Evolutionary conservation across 1,284 basidiomycete genomes (phyloP).

Genomic region (Ganoderma leucocontextum): DNA sequence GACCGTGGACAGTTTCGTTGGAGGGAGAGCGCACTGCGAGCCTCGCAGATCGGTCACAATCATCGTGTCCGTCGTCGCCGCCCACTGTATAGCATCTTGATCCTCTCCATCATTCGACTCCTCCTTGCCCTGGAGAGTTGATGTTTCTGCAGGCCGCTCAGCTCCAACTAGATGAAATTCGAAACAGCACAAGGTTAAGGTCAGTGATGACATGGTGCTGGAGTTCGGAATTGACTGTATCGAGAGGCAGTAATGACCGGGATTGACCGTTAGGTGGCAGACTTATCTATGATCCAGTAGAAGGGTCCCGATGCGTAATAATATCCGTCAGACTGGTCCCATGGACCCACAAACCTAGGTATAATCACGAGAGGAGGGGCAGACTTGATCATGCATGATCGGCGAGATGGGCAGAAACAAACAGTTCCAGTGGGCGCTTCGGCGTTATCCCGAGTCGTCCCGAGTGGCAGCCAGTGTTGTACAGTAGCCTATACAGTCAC

Average conservation of each 20-base stretch:
- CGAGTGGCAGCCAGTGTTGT: no score
- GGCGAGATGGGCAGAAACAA: neutral
- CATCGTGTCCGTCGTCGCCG: neutral
- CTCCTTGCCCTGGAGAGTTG: neutral
- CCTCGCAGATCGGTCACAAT: neutral
- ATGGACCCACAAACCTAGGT: no score
- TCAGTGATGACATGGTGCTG: neutral
- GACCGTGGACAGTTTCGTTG: neutral
- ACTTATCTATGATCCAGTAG: no score
- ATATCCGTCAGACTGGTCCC: no score
- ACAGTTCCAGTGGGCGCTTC: neutral
- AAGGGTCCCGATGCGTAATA: no score
- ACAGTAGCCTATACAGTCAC: no score
- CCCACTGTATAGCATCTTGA: neutral
- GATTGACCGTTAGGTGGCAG: no score
- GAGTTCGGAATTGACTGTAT: neutral
- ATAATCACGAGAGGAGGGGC: no score
- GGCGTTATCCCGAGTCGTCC: neutral
- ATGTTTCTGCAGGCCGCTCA: neutral
- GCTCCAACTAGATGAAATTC: neutral
- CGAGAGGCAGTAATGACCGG: no score
- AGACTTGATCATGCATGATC: neutral
- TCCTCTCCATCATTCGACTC: neutral
- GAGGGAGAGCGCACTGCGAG: neutral
- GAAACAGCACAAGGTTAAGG: neutral